Evolutionary conservation across 2,329 filamentous ascomycete genomes (phyloP).

Genomic region (Pleurostoma richardsiae): DNA sequence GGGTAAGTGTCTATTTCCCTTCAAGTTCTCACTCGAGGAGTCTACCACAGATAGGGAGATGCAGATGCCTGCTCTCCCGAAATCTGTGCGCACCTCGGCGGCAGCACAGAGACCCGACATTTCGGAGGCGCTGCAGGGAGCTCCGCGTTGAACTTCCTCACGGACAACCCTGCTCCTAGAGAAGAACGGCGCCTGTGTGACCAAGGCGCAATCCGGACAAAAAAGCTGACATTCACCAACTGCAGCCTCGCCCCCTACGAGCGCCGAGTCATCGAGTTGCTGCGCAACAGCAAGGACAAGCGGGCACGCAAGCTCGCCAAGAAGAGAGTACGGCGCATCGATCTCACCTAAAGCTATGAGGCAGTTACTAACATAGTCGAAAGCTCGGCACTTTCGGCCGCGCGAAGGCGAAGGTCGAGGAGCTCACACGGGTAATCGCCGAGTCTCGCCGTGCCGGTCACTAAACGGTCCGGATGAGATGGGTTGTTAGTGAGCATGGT

Average conservation of each 20-base stretch:
- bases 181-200: too few species aligned
- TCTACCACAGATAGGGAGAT: too few species aligned
- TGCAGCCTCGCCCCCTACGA: conserved; percentile 84
- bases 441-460: conserved; percentile 72
- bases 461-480: conserved; percentile 33
- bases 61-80: too few species aligned
- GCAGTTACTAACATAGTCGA: neutral
- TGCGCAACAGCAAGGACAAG: conserved; percentile 99
- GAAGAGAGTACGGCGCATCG: conserved; percentile 73
- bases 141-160: too few species aligned
- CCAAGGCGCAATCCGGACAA: too few species aligned
- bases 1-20: conserved; percentile 55
- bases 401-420: conserved; percentile 99
- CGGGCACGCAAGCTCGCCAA: conserved; percentile 97
- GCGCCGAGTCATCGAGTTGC: conserved; percentile 97
- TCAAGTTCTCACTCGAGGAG: too few species aligned
- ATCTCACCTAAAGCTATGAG: neutral
- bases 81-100: too few species aligned
- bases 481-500: conserved; percentile 2
- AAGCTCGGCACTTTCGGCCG: conserved; percentile 97
- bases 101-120: too few species aligned
- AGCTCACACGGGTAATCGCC: conserved; percentile 96
- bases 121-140: too few species aligned
- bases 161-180: too few species aligned
- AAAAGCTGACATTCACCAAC: conserved; percentile 3